These are phyloP conservation scores for Yarrowia sp. DNA, from an alignment of 805 yeast species.

Conservation along the genomic window DNA sequence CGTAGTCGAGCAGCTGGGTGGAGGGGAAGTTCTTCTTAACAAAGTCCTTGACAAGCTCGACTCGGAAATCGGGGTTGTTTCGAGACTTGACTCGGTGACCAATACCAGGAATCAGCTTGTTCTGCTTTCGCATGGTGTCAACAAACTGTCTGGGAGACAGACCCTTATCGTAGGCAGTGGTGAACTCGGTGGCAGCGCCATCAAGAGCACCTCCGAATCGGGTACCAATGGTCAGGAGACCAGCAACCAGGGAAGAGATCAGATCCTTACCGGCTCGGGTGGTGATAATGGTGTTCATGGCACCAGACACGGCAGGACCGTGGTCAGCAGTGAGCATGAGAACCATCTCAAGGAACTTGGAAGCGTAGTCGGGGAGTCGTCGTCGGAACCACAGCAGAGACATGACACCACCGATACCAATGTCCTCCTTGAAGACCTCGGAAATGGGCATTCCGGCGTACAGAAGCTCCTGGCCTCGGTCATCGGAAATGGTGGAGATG, in stretches of 20 bases:
- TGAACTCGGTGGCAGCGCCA: conserved; percentile 47
- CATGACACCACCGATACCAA: conserved; percentile 49
- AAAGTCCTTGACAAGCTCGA: conserved; percentile 46
- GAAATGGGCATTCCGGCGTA: conserved; percentile 49
- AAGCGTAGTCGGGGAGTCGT: conserved; percentile 44
- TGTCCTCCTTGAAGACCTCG: conserved; percentile 47
- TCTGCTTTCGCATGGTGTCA: conserved; percentile 47
- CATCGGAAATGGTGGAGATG: conserved; percentile 48
- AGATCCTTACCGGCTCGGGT: conserved; percentile 49
- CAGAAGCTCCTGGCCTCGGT: conserved; percentile 47
- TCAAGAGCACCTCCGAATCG: conserved; percentile 49
- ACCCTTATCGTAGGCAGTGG: conserved; percentile 45
- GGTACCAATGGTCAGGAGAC: conserved; percentile 46
- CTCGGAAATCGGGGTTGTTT: conserved; percentile 49
- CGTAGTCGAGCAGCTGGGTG: conserved; percentile 44
- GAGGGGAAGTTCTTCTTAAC: conserved; percentile 46
- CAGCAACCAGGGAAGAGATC: conserved; percentile 46
- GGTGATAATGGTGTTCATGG: conserved; percentile 48
- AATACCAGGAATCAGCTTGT: conserved; percentile 48
- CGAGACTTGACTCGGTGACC: conserved; percentile 49
- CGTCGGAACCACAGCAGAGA: conserved; percentile 48
- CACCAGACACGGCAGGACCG: conserved; percentile 49
- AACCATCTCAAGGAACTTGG: conserved; percentile 48
- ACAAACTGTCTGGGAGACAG: conserved; percentile 47
- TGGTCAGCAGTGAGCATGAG: conserved; percentile 49